These are phyloP conservation scores for Tympanopsis confertula DNA, from an alignment of 2,329 filamentous ascomycete species.

Conservation along the genomic window DNA sequence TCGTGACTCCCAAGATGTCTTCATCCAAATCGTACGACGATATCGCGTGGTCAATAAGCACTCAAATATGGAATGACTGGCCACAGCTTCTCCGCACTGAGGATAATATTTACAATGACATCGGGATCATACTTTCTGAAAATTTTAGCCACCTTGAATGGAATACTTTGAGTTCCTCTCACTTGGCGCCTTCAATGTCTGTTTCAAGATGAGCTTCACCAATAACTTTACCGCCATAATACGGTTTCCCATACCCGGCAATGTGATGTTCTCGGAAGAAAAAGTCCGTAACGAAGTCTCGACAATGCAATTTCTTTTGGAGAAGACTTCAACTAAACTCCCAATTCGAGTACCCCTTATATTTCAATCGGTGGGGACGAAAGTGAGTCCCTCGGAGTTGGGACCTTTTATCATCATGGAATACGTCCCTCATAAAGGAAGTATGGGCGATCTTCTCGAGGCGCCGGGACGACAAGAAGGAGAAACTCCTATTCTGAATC, in stretches of 20 bases:
- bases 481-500: neutral
- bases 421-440: constrained; percentile 12
- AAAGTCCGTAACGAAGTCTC: constrained; percentile 14
- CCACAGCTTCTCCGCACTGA: too few relatives aligned
- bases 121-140: too few relatives aligned
- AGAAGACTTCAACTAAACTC: constrained; percentile 8
- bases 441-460: constrained; percentile 6
- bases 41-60: neutral
- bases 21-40: too few relatives aligned
- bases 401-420: constrained; percentile 22
- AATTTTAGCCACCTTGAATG: too few relatives aligned
- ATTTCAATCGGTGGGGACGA: constrained; percentile 7
- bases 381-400: constrained; percentile 8
- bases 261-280: constrained; percentile 5
- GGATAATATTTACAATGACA: too few relatives aligned
- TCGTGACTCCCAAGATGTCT: too few relatives aligned
- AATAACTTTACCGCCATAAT: constrained; percentile 3
- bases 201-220: neutral
- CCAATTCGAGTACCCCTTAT: constrained; percentile 12
- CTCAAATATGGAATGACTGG: neutral
- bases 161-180: too few relatives aligned
- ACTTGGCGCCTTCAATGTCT: neutral
- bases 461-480: neutral
- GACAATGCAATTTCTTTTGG: constrained; percentile 10
- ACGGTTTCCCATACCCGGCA: constrained; percentile 4